A percentile compares a stretch with the other conserved stretches of the same genome.
phyloP scores from a whole-genome alignment of 164 flowering plant species.

The Berberis vulgaris region DNA sequence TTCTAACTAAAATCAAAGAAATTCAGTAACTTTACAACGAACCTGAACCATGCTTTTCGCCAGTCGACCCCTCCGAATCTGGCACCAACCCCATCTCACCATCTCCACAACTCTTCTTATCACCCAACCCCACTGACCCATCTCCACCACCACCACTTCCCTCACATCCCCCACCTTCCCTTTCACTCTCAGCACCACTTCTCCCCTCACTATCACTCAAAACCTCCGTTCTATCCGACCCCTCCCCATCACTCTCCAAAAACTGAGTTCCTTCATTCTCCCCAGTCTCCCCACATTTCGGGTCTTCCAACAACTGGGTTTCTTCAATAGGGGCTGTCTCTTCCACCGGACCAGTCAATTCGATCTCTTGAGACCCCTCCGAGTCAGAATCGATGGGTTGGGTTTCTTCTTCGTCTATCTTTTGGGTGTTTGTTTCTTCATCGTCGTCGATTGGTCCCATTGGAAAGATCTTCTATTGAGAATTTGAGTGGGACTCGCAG shows the following conservation, averaged over 20 bases:
- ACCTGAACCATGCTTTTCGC: slow-evolving; percentile 22
- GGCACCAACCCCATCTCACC: slow-evolving; percentile 3
- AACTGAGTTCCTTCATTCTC: slow-evolving; percentile 27
- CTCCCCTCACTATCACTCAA: slow-evolving; percentile 26
- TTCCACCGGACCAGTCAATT: slow-evolving; percentile 14
- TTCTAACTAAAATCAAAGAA: no score
- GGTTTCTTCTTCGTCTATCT: slow-evolving; percentile 8
- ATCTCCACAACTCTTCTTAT: slow-evolving; percentile 5
- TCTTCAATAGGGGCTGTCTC: slow-evolving; percentile 25
- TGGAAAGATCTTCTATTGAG: background rate
- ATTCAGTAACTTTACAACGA: background rate
- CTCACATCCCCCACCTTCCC: no score
- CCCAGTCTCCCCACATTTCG: background rate
- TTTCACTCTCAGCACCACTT: slow-evolving; percentile 15
- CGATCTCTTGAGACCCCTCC: slow-evolving; percentile 10
- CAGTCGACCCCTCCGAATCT: slow-evolving; percentile 11
- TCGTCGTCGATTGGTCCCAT: slow-evolving; percentile 10
- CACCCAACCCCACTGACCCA: background rate
- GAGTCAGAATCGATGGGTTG: slow-evolving; percentile 8
- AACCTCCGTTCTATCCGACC: slow-evolving; percentile 30
- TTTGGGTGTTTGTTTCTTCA: slow-evolving; percentile 19
- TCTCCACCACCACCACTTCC: no score
- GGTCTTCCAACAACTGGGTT: slow-evolving; percentile 22
- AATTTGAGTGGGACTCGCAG: no score
- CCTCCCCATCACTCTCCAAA: slow-evolving; percentile 35